Conservation (phyloP, 441 rosid species). For the Adansonia grandidieri region DNA sequence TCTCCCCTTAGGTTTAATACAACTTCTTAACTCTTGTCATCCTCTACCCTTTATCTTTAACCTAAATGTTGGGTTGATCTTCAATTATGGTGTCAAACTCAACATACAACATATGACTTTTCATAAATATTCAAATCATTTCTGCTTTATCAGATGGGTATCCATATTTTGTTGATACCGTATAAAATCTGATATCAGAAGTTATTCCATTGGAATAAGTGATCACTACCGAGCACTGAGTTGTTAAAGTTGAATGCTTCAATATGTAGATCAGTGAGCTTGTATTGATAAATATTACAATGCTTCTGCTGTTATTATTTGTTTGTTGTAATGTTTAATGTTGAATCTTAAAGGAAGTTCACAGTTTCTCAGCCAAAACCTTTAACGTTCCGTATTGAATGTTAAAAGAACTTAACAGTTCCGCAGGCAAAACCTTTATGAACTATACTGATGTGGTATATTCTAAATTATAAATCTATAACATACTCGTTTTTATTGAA, state of each 20-base stretch:
- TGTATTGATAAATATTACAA: neutral
- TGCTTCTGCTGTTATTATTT: constrained; percentile 6
- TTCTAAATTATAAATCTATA: neutral
- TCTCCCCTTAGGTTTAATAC: neutral
- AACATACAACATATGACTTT: neutral
- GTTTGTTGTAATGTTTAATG: neutral
- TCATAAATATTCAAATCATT: neutral
- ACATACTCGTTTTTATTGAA: neutral
- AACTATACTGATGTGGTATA: constrained; percentile 10
- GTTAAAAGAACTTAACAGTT: constrained; percentile 6
- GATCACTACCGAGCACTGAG: neutral
- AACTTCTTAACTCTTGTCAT: neutral
- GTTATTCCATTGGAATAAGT: constrained; percentile 7
- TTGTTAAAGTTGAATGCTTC: constrained; percentile 10
- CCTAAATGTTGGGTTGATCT: neutral
- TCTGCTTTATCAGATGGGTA: neutral
- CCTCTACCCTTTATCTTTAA: neutral
- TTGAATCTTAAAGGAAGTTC: neutral
- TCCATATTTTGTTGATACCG: neutral
- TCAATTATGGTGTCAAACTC: neutral
- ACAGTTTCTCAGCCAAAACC: neutral
- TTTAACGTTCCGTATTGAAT: neutral
- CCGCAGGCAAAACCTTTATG: constrained; percentile 1
- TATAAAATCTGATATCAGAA: constrained; percentile 2
- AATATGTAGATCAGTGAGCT: neutral